Evolutionary conservation across 768 basidiomycete genomes (phyloP), one percentile per base, ranked within the genome.

Genomic region (Russula brevipes): DNA sequence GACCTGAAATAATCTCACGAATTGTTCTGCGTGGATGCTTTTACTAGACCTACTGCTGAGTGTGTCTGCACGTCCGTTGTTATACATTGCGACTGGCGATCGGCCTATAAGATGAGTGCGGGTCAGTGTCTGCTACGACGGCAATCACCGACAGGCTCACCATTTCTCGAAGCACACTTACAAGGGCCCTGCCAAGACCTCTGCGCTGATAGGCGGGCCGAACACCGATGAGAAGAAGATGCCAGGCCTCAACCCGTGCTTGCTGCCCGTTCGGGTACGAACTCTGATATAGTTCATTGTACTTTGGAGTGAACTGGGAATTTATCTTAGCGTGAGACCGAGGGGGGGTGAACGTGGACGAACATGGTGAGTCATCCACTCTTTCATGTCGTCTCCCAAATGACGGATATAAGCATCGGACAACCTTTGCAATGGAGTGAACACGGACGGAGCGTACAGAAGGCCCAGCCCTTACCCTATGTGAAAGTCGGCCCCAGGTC

Each of bases 401-500:
- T 33, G 19, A 33, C 54, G 54, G 30, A 44, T 14, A 31, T 55
- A 55, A n/a, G 30, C 54, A 30, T 44, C 54, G 5, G 54, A 30
- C 54, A 55, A 33, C 42, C 54, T 55, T 17, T 24, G 2, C 54
- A 17, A 16, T 31, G 3, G 3, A 7, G 39, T 55, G 4, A 55
- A 24, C 30, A 44, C 30, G 8, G 54, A 17, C 33, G 24, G 4
- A 17, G 41, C 24, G 12, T 55, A 11, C 54, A 4, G 5, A 7
- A 17, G 54, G 31, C 30, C 8, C 4, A n/a, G 41, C 2, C 39
- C 54, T 55, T 33, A 55, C 54, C 54, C 54, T 10, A 55, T 55
- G 9, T 55, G 54, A 44, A 55, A 55, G 54, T 55, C 54, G 24
- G 38, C 8, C 36, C 60, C 55, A 41, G 64, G 60, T 41, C 60